Base-by-base conservation (phyloP, 805 yeast species). In the Kuraishia cidri region DNA sequence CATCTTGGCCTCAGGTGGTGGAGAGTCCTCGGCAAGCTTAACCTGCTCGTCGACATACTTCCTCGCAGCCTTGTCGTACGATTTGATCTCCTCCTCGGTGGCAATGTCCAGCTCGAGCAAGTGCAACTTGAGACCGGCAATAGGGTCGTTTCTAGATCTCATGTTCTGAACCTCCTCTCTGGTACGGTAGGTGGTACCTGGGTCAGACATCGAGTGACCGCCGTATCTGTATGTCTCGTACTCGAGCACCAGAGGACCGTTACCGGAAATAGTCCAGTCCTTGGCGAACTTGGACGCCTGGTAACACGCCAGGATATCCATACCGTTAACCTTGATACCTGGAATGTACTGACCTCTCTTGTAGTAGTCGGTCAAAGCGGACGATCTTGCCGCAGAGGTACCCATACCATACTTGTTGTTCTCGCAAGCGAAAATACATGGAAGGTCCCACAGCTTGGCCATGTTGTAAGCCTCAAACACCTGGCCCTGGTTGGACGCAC, bases 391-490 rank as follows among this genome's bases (percentile, higher is more conserved):
- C 35, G 97, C 97, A 43, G 98, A 66, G 34, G 98, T 92, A 69
- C 98, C 98, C 98, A 92, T 92, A 74, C 98, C 98, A 62, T 92
- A 92, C 69, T 87, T 92, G 79, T 92, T 92, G 75, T 92, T 92
- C 68, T 92, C 98, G 73, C 98, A 92, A 42, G 92, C 86, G 56
- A 86, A 92, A 43, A 92, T 66, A 57, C 85, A 81, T 47, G 98
- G 98, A 56, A 92, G 73, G 65, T 88, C 79, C 95, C 96, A 92
- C 58, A 92, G 75, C 68, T 92, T 92, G 55, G 98, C 98, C 97
- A 92, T 92, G 78, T 92, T 92, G 75, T 72, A 92, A 33, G 97
- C 60, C 70, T 92, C 98, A 50, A 92, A 92, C 41, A 88, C 97
- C 70, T 92, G 98, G 60, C 98, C 98, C 69, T 92, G 98, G 72